A percentile compares a stretch with the other conserved stretches of the same genome.
These are phyloP conservation scores for Planoprotostelium fungivorum DNA, from an alignment of 78 protist genomes.

Conservation along the genomic window DNA sequence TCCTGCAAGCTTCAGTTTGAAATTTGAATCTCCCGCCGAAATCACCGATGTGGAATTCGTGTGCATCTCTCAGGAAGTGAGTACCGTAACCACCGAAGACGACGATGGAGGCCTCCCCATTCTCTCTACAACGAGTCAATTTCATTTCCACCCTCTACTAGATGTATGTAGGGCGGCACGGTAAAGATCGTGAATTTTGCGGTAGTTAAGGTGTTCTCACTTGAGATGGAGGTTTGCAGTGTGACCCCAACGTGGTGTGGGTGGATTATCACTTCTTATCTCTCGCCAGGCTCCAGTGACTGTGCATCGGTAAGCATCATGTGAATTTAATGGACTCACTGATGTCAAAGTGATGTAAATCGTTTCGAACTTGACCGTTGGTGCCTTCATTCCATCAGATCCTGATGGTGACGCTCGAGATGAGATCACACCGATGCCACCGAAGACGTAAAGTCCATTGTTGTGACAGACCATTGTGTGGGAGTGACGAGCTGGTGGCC, in stretches of 20 bases:
- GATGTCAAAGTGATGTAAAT: neutral
- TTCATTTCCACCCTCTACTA: neutral
- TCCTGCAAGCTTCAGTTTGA: neutral
- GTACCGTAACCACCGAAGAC: neutral
- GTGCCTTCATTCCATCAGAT: neutral
- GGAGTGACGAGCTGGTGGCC: neutral
- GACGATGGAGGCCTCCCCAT: neutral
- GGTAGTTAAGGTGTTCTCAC: neutral
- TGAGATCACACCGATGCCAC: neutral
- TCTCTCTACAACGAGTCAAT: neutral
- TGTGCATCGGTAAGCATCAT: neutral
- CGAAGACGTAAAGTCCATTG: neutral
- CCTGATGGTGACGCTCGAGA: neutral
- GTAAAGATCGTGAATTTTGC: neutral
- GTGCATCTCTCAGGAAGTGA: neutral
- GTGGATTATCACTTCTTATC: neutral
- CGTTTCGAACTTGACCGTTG: neutral
- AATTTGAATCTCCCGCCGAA: neutral
- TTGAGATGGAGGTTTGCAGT: neutral
- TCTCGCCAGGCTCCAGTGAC: neutral
- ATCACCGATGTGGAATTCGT: neutral
- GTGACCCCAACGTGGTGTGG: neutral
- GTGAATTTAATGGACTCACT: neutral
- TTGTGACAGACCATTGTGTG: neutral
- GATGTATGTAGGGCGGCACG: neutral